Evolutionary conservation across 257 asterid genomes (phyloP).

Genomic region (Solanum pimpinellifolium): DNA sequence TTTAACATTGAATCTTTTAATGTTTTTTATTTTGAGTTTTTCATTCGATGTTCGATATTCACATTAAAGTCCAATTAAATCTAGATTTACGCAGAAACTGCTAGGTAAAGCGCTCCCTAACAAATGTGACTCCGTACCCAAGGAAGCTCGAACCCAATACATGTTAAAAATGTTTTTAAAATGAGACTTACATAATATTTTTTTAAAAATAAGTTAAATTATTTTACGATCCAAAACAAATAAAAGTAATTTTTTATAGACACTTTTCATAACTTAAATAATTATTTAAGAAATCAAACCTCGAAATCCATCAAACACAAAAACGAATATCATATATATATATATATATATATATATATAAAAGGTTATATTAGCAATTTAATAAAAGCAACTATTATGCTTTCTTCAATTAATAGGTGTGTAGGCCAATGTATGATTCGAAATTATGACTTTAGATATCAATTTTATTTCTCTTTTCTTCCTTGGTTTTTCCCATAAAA

Average conservation of each 20-base stretch:
- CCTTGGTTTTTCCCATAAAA: background rate
- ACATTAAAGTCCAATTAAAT: too few species aligned
- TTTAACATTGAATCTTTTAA: background rate
- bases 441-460: background rate
- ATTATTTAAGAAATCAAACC: background rate
- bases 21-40: too few species aligned
- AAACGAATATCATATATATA: background rate
- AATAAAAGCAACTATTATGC: background rate
- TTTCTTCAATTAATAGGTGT: background rate
- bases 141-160: too few species aligned
- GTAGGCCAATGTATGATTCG: background rate
- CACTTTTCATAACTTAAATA: background rate
- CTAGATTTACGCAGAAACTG: accelerated
- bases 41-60: too few species aligned
- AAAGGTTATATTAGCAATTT: background rate
- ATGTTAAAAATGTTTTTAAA: background rate
- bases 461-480: background rate
- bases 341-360: too few species aligned
- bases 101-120: too few species aligned
- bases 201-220: background rate
- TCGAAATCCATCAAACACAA: background rate
- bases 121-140: too few species aligned
- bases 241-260: background rate
- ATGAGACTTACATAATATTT: too few species aligned
- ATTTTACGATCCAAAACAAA: background rate